phyloP scores from a whole-genome alignment of 768 basidiomycete species.

The Amanita thiersii region DNA sequence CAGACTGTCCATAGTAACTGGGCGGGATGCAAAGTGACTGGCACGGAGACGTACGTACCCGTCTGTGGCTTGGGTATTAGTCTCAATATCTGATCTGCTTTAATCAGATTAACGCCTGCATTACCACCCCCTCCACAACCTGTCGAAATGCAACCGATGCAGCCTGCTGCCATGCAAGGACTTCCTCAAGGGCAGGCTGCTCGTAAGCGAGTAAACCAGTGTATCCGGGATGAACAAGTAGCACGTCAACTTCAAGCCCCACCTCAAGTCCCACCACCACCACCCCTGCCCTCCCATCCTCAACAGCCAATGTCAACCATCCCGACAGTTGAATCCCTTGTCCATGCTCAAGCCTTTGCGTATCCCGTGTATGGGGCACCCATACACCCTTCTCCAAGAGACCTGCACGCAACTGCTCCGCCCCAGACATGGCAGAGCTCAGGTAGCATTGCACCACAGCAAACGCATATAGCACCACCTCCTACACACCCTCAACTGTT shows the following conservation, averaged over 20 bases:
- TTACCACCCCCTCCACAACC: constrained; percentile 13
- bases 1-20: constrained; percentile 73
- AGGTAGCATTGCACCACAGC: constrained; percentile 54
- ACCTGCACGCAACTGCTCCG: constrained; percentile 39
- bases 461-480: constrained; percentile 47
- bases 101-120: constrained; percentile 7
- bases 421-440: constrained; percentile 62
- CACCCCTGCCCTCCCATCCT: constrained; percentile 11
- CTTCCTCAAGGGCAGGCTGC: constrained; percentile 3
- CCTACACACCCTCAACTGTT: constrained; percentile 37
- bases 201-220: no score
- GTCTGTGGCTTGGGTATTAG: background rate
- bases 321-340: constrained; percentile 21
- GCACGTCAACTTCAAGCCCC: constrained; percentile 8
- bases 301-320: constrained; percentile 12
- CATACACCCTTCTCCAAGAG: constrained; percentile 27
- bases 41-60: constrained; percentile 55
- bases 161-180: constrained; percentile 8
- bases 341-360: constrained; percentile 26
- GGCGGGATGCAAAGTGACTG: constrained; percentile 76
- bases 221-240: constrained; percentile 6
- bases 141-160: constrained; percentile 12
- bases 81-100: constrained; percentile 1
- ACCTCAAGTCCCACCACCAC: constrained; percentile 7
- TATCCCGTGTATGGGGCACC: constrained; percentile 29